Percentiles rank a stretch among this genome's conserved stretches.
Evolutionary conservation across 148 eudicot genomes (phyloP).

Genomic region (Chenopodium quinoa): DNA sequence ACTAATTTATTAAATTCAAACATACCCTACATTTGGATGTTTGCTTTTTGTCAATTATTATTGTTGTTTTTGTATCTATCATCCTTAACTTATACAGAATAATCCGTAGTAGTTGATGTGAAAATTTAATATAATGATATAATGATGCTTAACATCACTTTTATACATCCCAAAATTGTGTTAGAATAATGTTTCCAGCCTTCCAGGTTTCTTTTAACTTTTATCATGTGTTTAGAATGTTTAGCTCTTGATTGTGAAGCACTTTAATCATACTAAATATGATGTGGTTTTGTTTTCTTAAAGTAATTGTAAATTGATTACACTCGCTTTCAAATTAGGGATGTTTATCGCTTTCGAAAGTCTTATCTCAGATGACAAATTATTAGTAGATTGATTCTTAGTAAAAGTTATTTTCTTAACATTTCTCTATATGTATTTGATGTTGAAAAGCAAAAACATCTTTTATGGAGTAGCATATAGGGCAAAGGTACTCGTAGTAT

Average conservation of each 20-base stretch:
- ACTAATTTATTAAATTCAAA: not conserved
- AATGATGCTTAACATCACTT: not conserved
- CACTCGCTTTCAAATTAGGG: not conserved
- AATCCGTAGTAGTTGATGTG: not conserved
- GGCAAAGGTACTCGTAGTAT: too few species aligned
- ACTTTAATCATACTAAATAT: too few species aligned
- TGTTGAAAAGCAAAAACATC: too few species aligned
- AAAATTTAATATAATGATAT: not conserved
- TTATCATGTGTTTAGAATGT: not conserved
- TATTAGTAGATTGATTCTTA: too few species aligned
- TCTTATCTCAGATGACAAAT: too few species aligned
- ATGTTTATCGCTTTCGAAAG: too few species aligned
- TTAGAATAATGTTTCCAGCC: too few species aligned
- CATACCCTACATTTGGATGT: conserved; percentile 6
- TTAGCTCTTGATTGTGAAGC: too few species aligned
- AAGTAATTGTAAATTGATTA: not conserved
- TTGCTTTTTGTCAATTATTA: not conserved
- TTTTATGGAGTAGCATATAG: too few species aligned
- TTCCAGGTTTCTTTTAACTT: not conserved
- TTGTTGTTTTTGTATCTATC: not conserved
- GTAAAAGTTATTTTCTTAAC: too few species aligned
- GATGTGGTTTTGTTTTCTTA: not conserved
- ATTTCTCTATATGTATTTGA: too few species aligned
- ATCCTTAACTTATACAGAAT: not conserved
- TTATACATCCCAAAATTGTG: not conserved